phyloP scores from a whole-genome alignment of 306 rosid genomes.

The Cicer yamashitae region DNA sequence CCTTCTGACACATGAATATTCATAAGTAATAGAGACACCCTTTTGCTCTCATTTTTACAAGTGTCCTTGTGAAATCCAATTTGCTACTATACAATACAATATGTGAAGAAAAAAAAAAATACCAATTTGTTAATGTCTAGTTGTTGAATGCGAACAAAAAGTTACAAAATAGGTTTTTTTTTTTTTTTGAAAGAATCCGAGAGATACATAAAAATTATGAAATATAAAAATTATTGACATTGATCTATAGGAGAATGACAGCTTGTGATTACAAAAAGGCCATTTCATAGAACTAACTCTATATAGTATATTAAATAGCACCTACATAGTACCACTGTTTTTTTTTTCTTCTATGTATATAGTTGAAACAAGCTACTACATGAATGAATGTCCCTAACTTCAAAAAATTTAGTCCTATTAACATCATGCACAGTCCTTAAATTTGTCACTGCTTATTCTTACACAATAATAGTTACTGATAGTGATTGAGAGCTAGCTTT shows the following conservation, averaged over 20 bases:
- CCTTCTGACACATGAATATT: slow-evolving; percentile 52
- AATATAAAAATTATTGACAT: slow-evolving; percentile 53
- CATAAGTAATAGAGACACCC: slow-evolving; percentile 26
- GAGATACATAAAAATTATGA: slow-evolving; percentile 34
- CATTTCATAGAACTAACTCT: slow-evolving; percentile 43
- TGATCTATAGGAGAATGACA: slow-evolving; percentile 60
- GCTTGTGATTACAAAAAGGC: slow-evolving; percentile 45
- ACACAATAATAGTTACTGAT: slow-evolving; percentile 60
- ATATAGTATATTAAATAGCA: slow-evolving; percentile 46
- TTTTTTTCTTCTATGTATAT: slow-evolving; percentile 26
- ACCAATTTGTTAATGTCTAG: slow-evolving; percentile 29
- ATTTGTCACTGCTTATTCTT: slow-evolving; percentile 52
- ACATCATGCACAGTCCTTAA: slow-evolving; percentile 61
- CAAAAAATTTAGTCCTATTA: slow-evolving; percentile 54
- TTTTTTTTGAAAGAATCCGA: slow-evolving; percentile 53
- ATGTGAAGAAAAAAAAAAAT: not conserved
- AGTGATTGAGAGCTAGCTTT: slow-evolving; percentile 53
- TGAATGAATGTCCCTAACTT: slow-evolving; percentile 50
- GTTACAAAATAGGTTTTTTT: slow-evolving; percentile 39
- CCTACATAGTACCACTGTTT: slow-evolving; percentile 23
- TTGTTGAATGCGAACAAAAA: slow-evolving; percentile 49
- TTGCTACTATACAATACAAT: not conserved
- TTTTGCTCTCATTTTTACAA: slow-evolving; percentile 37
- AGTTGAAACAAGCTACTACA: slow-evolving; percentile 31
- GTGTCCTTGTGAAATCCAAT: slow-evolving; percentile 49